A percentile compares a stretch with the other conserved stretches of the same genome.
Evolutionary conservation across 306 rosid genomes (phyloP).

Genomic region (Cotoneaster glaucophyllus): DNA sequence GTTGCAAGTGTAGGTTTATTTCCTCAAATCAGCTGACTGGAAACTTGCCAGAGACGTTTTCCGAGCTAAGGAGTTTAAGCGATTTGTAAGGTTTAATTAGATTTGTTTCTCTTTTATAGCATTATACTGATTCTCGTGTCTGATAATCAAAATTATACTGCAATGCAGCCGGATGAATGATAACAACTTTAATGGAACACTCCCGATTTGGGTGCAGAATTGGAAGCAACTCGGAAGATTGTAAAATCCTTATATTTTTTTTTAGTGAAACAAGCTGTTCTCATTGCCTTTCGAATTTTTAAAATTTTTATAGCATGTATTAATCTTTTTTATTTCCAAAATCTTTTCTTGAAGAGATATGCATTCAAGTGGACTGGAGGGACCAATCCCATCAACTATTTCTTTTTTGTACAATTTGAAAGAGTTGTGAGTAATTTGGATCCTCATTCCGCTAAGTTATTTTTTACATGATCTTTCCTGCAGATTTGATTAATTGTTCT

Average conservation of each 20-base stretch:
- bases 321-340: not conserved
- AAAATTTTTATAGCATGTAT: not conserved
- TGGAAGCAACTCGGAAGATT: slow-evolving; percentile 8
- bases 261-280: not conserved
- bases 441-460: not conserved
- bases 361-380: slow-evolving; percentile 20
- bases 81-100: slow-evolving; percentile 12
- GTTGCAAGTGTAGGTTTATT: slow-evolving; percentile 8
- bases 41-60: slow-evolving; percentile 13
- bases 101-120: not conserved
- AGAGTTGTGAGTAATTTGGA: slow-evolving; percentile 12
- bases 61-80: not conserved
- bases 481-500: not conserved
- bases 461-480: not conserved
- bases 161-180: slow-evolving; percentile 17
- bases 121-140: not conserved
- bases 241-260: not conserved
- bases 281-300: not conserved
- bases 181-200: slow-evolving; percentile 10
- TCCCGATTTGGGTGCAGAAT: slow-evolving; percentile 11
- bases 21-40: slow-evolving; percentile 21
- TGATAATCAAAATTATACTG: not conserved
- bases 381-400: slow-evolving; percentile 11
- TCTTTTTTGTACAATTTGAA: not conserved
- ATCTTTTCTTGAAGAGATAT: slow-evolving; percentile 9